Evolutionary conservation across 257 asterid genomes (phyloP), one percentile per base, ranked within the genome.

Genomic region (Penstemon newberryi): DNA sequence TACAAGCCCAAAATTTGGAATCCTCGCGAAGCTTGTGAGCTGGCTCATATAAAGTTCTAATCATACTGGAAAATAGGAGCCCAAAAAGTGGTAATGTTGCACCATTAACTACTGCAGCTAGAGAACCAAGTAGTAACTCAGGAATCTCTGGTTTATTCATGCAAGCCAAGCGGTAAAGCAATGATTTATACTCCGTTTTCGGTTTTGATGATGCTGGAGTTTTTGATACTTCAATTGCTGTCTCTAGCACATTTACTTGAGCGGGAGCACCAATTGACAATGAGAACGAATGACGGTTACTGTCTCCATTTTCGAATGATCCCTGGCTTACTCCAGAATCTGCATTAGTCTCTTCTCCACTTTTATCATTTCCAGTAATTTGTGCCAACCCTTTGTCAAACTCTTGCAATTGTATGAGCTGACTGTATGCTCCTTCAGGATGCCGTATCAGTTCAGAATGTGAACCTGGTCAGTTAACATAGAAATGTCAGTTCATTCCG

Each of bases 91-190:
- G 95, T 9, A 84, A 56, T n/a, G 82, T 47, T 3, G 79, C 78
- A 7, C 95, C 95, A 45, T 69, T 80, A 46, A 74, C 58, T 2
- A 72, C 49, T 13, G 95, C 90, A 54, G 92, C 90, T 18, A 85
- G 13, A 2, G 92, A 79, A 9, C 92, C 95, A 1, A 83, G 55
- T 3, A 77, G 4, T 56, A 88, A 33, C 62, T 71, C 77, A 0
- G 77, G 81, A 19, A 75, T 71, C 65, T 88, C 95, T 0, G 78
- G 83, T 63, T 79, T 80, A 40, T 82, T 83, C 15, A 88, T 60
- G 60, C 47, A 41, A 42, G 87, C 92, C 60, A 88, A 61, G 4
- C 88, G 83, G 76, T 64, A 68, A 37, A 85, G 79, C 4, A 83
- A 64, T 12, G 69, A 55, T 19, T 72, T 68, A 18, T 18, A 38